phyloP scores from a whole-genome alignment of 164 flowering plant genomes.

The Kingdonia uniflora region DNA sequence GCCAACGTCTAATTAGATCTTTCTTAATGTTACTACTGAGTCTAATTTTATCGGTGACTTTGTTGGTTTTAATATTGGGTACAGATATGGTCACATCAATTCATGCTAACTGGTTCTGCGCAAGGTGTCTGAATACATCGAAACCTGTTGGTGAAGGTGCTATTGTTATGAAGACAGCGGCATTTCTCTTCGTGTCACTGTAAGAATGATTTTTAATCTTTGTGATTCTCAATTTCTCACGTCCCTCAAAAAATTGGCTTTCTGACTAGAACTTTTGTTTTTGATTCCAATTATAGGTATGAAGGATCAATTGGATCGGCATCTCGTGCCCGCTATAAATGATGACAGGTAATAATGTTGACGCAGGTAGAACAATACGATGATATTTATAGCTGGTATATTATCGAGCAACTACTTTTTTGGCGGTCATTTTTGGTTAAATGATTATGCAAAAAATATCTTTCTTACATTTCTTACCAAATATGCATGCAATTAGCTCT shows the following conservation, averaged over 20 bases:
- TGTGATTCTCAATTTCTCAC: not conserved
- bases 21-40: not conserved
- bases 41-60: not conserved
- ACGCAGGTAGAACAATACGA: too few relatives aligned
- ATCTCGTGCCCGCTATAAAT: too few relatives aligned
- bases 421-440: too few relatives aligned
- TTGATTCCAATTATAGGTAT: slow-evolving; percentile 32
- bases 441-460: too few relatives aligned
- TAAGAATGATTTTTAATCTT: too few relatives aligned
- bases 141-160: slow-evolving; percentile 88
- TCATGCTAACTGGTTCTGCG: slow-evolving; percentile 80
- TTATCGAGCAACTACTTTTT: too few relatives aligned
- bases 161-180: slow-evolving; percentile 64
- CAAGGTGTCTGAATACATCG: slow-evolving; percentile 70
- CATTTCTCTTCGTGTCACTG: slow-evolving; percentile 73
- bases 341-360: too few relatives aligned
- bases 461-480: too few relatives aligned
- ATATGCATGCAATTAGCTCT: too few relatives aligned
- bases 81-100: slow-evolving; percentile 82
- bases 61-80: slow-evolving; percentile 1
- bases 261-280: not conserved
- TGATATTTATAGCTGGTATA: too few relatives aligned
- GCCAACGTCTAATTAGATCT: too few relatives aligned
- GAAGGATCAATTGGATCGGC: slow-evolving; percentile 86
- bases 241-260: not conserved